phyloP scores from a whole-genome alignment of 805 yeast species.

The Candida berthetii region DNA sequence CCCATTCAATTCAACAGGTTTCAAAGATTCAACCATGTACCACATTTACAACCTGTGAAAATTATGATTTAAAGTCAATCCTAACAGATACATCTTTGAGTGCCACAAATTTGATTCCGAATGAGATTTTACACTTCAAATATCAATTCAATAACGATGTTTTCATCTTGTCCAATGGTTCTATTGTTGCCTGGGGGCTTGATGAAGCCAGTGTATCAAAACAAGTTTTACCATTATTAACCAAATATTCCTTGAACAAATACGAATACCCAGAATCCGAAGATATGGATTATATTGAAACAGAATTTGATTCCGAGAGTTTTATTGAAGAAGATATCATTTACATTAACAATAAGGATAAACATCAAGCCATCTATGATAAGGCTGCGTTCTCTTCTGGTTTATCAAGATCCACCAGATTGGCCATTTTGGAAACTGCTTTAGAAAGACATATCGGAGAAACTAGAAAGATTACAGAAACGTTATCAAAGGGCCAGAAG shows the following conservation, averaged over 20 bases:
- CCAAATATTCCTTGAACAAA: conserved; percentile 39
- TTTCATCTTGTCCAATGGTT: conserved; percentile 68
- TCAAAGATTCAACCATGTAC: conserved; percentile 44
- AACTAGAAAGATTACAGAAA: conserved; percentile 60
- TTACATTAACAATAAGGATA: conserved; percentile 46
- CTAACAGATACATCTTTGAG: conserved; percentile 26
- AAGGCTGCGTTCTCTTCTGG: conserved; percentile 90
- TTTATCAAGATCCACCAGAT: conserved; percentile 76
- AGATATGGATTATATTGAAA: conserved; percentile 75
- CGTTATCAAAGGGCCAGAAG: conserved; percentile 54
- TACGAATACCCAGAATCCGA: conserved; percentile 62
- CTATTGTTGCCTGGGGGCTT: conserved; percentile 81
- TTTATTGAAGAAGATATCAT: conserved; percentile 66
- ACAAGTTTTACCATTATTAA: conserved; percentile 46
- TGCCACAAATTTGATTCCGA: conserved; percentile 46
- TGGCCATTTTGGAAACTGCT: conserved; percentile 71
- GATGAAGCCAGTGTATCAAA: conserved; percentile 44
- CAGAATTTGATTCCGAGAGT: conserved; percentile 19
- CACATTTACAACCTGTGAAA: conserved; percentile 67
- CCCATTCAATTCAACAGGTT: not conserved
- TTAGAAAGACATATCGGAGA: conserved; percentile 62
- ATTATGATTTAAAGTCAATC: conserved; percentile 49
- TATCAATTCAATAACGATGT: conserved; percentile 43
- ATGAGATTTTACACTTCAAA: conserved; percentile 58
- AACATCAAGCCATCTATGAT: conserved; percentile 51